Base-by-base conservation (phyloP, 2,329 filamentous ascomycete genomes). In the Colletotrichum melonis region DNA sequence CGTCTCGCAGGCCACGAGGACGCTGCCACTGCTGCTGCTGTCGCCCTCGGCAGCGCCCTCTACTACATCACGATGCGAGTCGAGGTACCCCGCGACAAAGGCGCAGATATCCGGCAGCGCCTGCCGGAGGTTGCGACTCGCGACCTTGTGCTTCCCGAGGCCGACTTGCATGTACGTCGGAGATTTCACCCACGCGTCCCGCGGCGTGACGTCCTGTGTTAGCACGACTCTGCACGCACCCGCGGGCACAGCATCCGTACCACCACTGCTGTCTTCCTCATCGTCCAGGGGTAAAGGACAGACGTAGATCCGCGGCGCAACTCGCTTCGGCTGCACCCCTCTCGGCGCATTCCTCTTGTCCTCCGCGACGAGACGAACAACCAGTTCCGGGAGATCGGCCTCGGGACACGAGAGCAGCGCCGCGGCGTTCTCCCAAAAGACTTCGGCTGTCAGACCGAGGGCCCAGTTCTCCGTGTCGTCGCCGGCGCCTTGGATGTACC, bases 381-480 rank as follows among this genome's bases (percentile, higher is more conserved):
- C 91, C 9, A 89, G 76, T 2, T 78, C 85, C 0, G 88, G 86
- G 0, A 91, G 82, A 2, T 95, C 90, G 11, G 90, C 88, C 78
- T 98, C 95, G 0, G 88, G 78, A 0, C 92, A 88, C 0, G 81
- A 81, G 24, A 97, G 84, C 12, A 98, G 84, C 6, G 79, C 52
- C 0, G 89, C 84, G 55, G 84, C 85, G 77, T 98, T 86, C 2
- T 82, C 82, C 97, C 97, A 99, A 83, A 98, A 99, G 0, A 96
- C 75, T 0, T 85, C 81, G 0, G 96, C 91, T 0, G 94, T 97
- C 19, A 98, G 88, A 0, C 94, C 95, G 66, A 89, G 85, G 1
- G 95, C 93, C 97, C 97, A 99, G 77, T 94, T 94, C 85, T 99
- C 97, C 14, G 93, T 94, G 81, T 99, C 97, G 81, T 99, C 97